Evolutionary conservation across 2,329 filamentous ascomycete genomes (phyloP), one percentile per base, ranked within the genome.

Genomic region (Diaporthe helianthi): DNA sequence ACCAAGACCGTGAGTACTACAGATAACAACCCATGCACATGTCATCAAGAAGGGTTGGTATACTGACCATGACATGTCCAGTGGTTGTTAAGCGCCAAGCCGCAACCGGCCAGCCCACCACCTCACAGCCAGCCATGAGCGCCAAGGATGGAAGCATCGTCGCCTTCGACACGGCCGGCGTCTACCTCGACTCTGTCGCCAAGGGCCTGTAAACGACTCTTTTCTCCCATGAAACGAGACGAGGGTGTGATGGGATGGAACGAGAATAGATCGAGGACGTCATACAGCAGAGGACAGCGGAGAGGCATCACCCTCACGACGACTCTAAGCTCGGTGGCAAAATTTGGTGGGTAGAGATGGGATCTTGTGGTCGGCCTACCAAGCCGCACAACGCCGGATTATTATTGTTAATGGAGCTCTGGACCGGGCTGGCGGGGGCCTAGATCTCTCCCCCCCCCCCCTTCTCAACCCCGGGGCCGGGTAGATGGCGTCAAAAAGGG

Each of bases 41-140:
- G 3, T 10, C 5, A 5, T n/a, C 9, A 2, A 26, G 4, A 26
- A 12, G 8, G 19, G 15, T 13, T 15, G 0, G 22, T 22, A 51
- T 22, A 36, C 29, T 60, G 55, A 58, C 65, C 44, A n/a, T 33
- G n/a, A 36, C 26, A 49, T 49, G 5, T 49, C 7, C 19, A 63
- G 58, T 49, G 29, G 58, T 63, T 49, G 77, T 76, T 61, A 78
- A 75, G 69, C 79, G 79, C 19, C 79, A 79, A 73, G 69, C 65
- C 41, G 49, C 49, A 73, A 52, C 75, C 73, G 44, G 72, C 49
- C 41, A 67, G 71, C 36, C 76, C 79, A 68, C 75, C 79, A 38
- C 80, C 81, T 72, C 78, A 79, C 66, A 74, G 24, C 75, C 83
- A 17, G 79, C 84, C 76, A 87, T 87, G 85, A 80, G 81, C 46